phyloP scores from a whole-genome alignment of 768 basidiomycete genomes.

The Boletus sp. region DNA sequence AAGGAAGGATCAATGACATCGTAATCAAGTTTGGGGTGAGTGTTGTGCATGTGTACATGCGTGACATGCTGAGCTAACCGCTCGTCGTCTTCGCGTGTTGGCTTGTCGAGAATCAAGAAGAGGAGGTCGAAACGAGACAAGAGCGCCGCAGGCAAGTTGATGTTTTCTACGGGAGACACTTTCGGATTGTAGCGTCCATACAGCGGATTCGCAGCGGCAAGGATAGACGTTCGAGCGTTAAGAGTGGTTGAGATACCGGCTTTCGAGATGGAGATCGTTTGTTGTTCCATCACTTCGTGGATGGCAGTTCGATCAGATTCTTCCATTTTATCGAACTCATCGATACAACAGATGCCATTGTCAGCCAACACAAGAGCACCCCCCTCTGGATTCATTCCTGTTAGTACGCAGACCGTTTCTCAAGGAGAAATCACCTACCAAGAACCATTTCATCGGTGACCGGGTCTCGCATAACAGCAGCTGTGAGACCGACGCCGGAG shows the following conservation, averaged over 20 bases:
- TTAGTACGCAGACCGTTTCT: slow-evolving; percentile 7
- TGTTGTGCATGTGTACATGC: slow-evolving; percentile 95
- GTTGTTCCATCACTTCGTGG: slow-evolving; percentile 99
- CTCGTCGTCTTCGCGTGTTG: slow-evolving; percentile 92
- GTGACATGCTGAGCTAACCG: slow-evolving; percentile 96
- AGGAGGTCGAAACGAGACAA: slow-evolving; percentile 95
- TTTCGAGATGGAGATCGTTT: slow-evolving; percentile 99
- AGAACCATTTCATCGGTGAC: slow-evolving; percentile 99
- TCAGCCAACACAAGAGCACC: slow-evolving; percentile 98
- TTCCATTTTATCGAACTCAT: slow-evolving; percentile 99
- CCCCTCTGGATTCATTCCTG: slow-evolving; percentile 64
- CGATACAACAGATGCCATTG: slow-evolving; percentile 99
- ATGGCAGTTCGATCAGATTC: slow-evolving; percentile 96
- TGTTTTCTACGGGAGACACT: slow-evolving; percentile 97
- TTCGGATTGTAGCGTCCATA: slow-evolving; percentile 99
- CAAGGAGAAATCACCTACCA: slow-evolving; percentile 53
- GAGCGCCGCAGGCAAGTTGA: slow-evolving; percentile 96
- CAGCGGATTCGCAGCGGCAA: slow-evolving; percentile 96
- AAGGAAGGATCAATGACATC: slow-evolving; percentile 83
- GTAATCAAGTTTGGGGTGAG: slow-evolving; percentile 80
- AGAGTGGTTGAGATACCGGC: slow-evolving; percentile 98
- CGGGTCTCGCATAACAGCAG: slow-evolving; percentile 98
- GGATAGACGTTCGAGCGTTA: slow-evolving; percentile 95
- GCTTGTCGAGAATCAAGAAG: slow-evolving; percentile 96
- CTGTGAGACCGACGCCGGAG: slow-evolving; percentile 97